Conservation (phyloP, 129 eudicot species). For the Artemisia argyi region DNA sequence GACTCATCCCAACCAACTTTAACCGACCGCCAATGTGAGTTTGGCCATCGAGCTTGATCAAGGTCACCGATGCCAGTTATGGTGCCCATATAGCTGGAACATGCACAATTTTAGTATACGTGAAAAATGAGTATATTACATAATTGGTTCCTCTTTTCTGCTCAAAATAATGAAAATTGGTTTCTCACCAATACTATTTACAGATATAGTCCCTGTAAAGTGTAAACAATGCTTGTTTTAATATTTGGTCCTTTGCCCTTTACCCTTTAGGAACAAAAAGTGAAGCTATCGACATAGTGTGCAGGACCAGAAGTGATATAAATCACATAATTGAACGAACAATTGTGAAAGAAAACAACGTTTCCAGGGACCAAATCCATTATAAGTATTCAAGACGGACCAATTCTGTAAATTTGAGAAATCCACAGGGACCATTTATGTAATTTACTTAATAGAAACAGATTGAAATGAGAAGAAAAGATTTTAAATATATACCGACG, state of each 20-base stretch:
- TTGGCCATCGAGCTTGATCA: slow-evolving; percentile 84
- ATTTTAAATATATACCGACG: slow-evolving; percentile 59
- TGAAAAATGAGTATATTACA: neutral
- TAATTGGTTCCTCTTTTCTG: neutral
- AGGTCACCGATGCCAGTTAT: slow-evolving; percentile 82
- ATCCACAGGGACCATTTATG: too few species aligned
- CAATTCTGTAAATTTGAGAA: too few species aligned
- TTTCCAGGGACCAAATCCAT: too few species aligned
- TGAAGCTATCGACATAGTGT: too few species aligned
- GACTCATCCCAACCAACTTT: slow-evolving; percentile 99
- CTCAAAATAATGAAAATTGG: neutral
- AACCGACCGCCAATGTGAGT: slow-evolving; percentile 94
- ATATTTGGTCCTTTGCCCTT: too few species aligned
- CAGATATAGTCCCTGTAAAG: too few species aligned
- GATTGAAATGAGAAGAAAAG: neutral
- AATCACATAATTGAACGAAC: too few species aligned
- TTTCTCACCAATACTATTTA: neutral
- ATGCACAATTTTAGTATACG: neutral
- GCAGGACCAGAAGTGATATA: too few species aligned
- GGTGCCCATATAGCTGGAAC: slow-evolving; percentile 90
- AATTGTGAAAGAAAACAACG: too few species aligned
- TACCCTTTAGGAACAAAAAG: too few species aligned
- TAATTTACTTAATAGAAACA: neutral
- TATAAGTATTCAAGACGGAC: too few species aligned
- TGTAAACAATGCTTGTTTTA: too few species aligned